A percentile compares a stretch with the other conserved stretches of the same genome.
Conservation (phyloP, 108 stramenopile genomes). For the Fragilariopsis cylindrus region DNA sequence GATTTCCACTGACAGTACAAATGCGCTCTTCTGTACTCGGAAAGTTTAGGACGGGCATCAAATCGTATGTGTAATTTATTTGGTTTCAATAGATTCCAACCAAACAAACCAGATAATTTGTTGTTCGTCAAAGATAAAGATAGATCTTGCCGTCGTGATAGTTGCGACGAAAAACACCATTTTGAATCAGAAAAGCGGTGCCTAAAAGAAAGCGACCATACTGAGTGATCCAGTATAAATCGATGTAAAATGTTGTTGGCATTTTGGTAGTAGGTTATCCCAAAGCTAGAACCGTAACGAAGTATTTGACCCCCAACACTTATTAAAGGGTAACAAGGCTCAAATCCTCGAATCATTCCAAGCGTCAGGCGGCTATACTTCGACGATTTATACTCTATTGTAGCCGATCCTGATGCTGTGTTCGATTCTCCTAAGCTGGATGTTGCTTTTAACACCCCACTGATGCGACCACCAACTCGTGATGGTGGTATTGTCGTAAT, state of each 20-base stretch:
- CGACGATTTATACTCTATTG: conserved; percentile 30
- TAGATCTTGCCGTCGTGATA: conserved; percentile 29
- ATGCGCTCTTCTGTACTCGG: conserved; percentile 20
- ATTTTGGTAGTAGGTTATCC: conserved; percentile 31
- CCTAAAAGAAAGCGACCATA: conserved; percentile 27
- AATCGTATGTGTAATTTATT: conserved; percentile 10
- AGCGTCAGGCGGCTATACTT: conserved; percentile 18
- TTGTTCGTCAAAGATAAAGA: conserved; percentile 21
- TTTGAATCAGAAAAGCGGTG: conserved; percentile 21
- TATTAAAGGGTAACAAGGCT: conserved; percentile 27
- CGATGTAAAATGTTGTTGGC: conserved; percentile 15
- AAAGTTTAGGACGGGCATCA: conserved; percentile 22
- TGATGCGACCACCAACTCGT: conserved; percentile 25
- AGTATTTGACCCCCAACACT: conserved; percentile 22
- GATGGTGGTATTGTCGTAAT: conserved; percentile 33
- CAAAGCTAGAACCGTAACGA: conserved; percentile 20
- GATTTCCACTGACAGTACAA: conserved; percentile 18
- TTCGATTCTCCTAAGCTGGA: conserved; percentile 10
- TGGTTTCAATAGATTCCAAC: conserved; percentile 27
- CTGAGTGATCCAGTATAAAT: conserved; percentile 24
- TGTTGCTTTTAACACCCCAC: conserved; percentile 31
- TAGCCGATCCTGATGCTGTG: conserved; percentile 27
- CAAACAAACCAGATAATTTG: conserved; percentile 20
- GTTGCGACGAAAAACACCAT: conserved; percentile 26
- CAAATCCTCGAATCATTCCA: conserved; percentile 37